These are phyloP conservation scores for Sarocladium brachiariae DNA, from an alignment of 2,329 filamentous ascomycete species.

Conservation along the genomic window DNA sequence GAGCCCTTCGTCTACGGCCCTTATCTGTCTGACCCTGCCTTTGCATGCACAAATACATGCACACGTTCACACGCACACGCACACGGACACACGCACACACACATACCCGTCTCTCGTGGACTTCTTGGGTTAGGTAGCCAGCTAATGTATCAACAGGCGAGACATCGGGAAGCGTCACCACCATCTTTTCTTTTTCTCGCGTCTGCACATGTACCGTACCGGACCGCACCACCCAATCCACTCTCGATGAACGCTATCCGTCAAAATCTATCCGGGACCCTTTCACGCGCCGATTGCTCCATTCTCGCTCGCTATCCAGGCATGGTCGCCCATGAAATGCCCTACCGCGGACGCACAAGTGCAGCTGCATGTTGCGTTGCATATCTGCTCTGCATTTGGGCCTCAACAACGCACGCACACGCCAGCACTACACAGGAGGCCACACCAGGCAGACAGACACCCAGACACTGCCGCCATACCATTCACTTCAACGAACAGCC, in stretches of 20 bases:
- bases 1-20: too few species aligned
- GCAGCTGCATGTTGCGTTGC: neutral
- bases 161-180: neutral
- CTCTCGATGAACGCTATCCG: neutral
- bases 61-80: too few species aligned
- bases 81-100: neutral
- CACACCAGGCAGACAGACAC: neutral
- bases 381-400: neutral
- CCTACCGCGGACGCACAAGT: neutral
- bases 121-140: too few species aligned
- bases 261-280: neutral
- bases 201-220: constrained; percentile 9
- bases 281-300: neutral
- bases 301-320: neutral
- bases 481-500: too few species aligned
- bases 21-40: too few species aligned
- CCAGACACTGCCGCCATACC: too few species aligned
- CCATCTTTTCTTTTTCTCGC: constrained; percentile 5
- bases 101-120: too few species aligned
- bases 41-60: too few species aligned
- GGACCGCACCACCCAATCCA: constrained; percentile 6
- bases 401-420: neutral
- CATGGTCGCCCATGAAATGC: neutral
- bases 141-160: too few species aligned
- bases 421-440: neutral